Evolutionary conservation across 1,284 basidiomycete species (phyloP), one percentile per base, ranked within the genome.

Genomic region (Ganoderma meredithae): DNA sequence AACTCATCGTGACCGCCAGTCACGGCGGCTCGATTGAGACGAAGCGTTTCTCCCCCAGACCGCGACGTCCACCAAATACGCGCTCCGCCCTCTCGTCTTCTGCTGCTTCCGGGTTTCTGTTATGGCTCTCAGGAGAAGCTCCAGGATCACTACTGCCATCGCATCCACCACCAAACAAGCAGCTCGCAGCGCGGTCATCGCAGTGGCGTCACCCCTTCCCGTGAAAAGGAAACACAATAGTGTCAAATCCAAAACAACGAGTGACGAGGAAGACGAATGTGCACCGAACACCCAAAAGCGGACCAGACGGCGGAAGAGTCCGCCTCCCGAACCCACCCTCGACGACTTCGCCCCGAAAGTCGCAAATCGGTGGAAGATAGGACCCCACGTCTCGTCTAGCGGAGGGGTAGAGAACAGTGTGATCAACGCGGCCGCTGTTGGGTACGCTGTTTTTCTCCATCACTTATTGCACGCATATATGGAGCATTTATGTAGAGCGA

Each of bases 381-480:
- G 95, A 1, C 93, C 94, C 1, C 95, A 97, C 76, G 91, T 95
- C 41, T 94, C 92, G 27, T 86, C 91, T 17, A 89, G 90, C 1
- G 94, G 93, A 4, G 94, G 94, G 0, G 87, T 94, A 0, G 91
- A 94, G 73, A 92, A 93, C 67, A 81, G 92, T 0, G 79, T 95
- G 3, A 70, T 86, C 5, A 93, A 95, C 68, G 94, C 94, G 2
- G 86, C 88, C 7, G 81, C 83, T n/a, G 87, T 94, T 25, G 88
- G 90, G 91, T 92, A 71, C n/a, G n/a, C n/a, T n/a, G n/a, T n/a
- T n/a, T n/a, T n/a, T n/a, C n/a, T n/a, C n/a, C n/a, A n/a, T n/a
- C n/a, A n/a, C n/a, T n/a, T n/a, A n/a, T n/a, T n/a, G 31, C 9
- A 33, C 55, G n/a, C 55, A 58, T 58, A 39, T 22, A 58, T 58